These are phyloP conservation scores for Kazachstania kunashirensis DNA, from an alignment of 805 yeast genomes.

Conservation along the genomic window DNA sequence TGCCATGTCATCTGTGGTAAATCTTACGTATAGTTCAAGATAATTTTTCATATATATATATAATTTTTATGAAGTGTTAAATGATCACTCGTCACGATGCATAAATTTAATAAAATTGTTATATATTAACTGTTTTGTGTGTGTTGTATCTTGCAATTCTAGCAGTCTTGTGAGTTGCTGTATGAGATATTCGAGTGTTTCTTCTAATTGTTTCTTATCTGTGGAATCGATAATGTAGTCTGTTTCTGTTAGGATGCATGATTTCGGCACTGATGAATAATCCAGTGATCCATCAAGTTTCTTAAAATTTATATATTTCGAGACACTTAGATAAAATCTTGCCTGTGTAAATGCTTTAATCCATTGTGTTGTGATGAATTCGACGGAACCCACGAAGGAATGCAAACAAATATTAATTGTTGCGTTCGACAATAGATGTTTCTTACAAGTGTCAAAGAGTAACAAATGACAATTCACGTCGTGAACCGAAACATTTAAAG, in stretches of 20 bases:
- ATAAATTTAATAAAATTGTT: constrained; percentile 10
- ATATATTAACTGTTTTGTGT: constrained; percentile 8
- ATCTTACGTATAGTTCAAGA: too few species aligned
- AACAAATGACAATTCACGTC: constrained; percentile 73
- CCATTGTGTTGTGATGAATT: constrained; percentile 47
- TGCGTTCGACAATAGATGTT: constrained; percentile 15
- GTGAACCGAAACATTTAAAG: constrained; percentile 62
- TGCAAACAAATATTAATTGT: constrained; percentile 50
- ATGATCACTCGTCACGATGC: background rate
- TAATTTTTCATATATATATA: too few species aligned
- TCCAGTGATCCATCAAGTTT: background rate
- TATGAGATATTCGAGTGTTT: constrained; percentile 11
- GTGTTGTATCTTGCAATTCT: constrained; percentile 3
- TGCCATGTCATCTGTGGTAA: too few species aligned
- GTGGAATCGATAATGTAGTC: constrained; percentile 32
- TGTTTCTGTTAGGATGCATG: constrained; percentile 41
- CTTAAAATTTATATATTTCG: constrained; percentile 23
- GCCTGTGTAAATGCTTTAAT: constrained; percentile 11
- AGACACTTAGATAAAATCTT: constrained; percentile 26
- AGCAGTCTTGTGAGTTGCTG: constrained; percentile 5
- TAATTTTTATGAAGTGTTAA: too few species aligned
- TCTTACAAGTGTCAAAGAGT: constrained; percentile 34
- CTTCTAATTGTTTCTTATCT: constrained; percentile 4
- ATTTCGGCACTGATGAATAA: constrained; percentile 22
- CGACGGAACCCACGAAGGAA: constrained; percentile 77